Evolutionary conservation across 257 asterid species (phyloP).

Genomic region (Solanum pennellii): DNA sequence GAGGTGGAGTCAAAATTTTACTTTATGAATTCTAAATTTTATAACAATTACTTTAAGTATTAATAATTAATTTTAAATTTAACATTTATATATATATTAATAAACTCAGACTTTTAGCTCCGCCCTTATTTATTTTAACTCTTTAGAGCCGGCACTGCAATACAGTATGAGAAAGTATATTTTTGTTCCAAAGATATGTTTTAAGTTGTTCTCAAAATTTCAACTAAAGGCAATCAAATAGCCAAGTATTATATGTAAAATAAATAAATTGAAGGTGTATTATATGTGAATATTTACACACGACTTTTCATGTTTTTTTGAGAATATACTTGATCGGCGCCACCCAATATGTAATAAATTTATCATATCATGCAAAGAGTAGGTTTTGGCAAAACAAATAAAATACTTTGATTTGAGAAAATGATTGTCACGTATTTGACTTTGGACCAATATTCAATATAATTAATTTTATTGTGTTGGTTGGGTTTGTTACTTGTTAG

Average conservation of each 20-base stretch:
- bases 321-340: background rate
- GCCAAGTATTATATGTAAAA: background rate
- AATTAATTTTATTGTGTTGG: background rate
- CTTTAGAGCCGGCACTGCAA: background rate
- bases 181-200: background rate
- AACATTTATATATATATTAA: too few species aligned
- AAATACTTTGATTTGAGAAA: background rate
- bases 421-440: slow-evolving; percentile 15
- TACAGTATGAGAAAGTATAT: background rate
- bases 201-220: background rate
- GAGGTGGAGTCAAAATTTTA: fast-evolving
- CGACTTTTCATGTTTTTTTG: background rate
- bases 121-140: too few species aligned
- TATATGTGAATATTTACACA: background rate
- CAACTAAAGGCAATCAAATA: too few species aligned
- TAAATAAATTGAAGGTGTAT: background rate
- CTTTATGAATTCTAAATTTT: too few species aligned
- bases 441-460: background rate
- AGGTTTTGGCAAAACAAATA: background rate
- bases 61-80: too few species aligned
- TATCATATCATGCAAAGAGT: background rate
- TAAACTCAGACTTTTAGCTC: too few species aligned
- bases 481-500: background rate
- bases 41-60: too few species aligned
- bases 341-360: background rate